Percentiles rank a stretch among this genome's conserved stretches.
phyloP scores from a whole-genome alignment of 257 asterid genomes.

The Striga asiatica region DNA sequence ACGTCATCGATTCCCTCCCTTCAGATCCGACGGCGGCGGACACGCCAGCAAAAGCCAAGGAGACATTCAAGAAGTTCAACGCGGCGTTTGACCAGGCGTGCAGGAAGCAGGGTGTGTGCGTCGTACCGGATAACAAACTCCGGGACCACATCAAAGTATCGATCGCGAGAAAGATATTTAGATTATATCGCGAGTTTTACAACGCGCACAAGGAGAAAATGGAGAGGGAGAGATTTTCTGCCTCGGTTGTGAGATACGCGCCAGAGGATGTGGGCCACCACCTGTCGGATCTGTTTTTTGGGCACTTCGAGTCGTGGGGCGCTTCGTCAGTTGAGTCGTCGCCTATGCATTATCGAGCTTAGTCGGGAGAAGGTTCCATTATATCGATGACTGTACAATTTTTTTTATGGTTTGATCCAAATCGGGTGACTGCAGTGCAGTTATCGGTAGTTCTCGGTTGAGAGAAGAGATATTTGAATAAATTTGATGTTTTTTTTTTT shows the following conservation, averaged over 20 bases:
- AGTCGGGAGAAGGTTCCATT: too few species aligned
- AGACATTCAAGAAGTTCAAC: constrained; percentile 51
- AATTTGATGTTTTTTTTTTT: too few species aligned
- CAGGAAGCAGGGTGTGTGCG: constrained; percentile 41
- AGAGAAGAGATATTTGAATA: too few species aligned
- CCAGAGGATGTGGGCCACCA: constrained; percentile 60
- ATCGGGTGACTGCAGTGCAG: too few species aligned
- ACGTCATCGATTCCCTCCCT: constrained; percentile 46
- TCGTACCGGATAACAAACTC: constrained; percentile 48
- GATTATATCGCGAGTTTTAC: constrained; percentile 49
- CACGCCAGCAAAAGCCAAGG: constrained; percentile 31
- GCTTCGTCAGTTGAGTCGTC: too few species aligned
- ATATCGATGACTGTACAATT: too few species aligned
- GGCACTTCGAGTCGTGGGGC: constrained; percentile 25
- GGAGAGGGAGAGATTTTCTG: constrained; percentile 30
- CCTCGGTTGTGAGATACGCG: constrained; percentile 39
- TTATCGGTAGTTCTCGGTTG: too few species aligned
- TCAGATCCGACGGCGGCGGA: constrained; percentile 28
- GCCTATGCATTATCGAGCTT: too few species aligned
- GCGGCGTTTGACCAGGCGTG: constrained; percentile 52
- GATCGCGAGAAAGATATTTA: constrained; percentile 36
- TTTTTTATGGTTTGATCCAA: too few species aligned
- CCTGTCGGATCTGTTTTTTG: constrained; percentile 54
- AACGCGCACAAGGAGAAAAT: constrained; percentile 17
- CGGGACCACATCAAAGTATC: constrained; percentile 47